phyloP scores from a whole-genome alignment of 768 basidiomycete genomes.

The Inosperma sp. region DNA sequence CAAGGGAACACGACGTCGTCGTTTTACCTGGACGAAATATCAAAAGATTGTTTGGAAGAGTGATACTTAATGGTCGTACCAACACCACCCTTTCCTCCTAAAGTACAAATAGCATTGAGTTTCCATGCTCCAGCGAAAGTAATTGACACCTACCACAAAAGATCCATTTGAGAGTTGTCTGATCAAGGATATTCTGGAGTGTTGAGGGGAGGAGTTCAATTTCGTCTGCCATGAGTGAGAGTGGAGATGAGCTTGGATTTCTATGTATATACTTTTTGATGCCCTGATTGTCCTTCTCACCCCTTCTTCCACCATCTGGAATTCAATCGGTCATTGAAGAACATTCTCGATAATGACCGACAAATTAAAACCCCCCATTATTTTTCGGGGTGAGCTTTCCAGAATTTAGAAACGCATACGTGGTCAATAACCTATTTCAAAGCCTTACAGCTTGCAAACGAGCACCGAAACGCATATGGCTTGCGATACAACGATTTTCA shows the following conservation, averaged over 20 bases:
- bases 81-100: constrained; percentile 98
- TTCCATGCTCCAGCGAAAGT: not conserved
- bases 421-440: constrained; percentile 6
- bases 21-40: too few species aligned
- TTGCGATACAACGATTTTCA: constrained; percentile 84
- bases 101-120: constrained; percentile 13
- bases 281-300: not conserved
- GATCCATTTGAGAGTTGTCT: constrained; percentile 94
- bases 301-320: constrained; percentile 15
- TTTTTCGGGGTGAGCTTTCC: constrained; percentile 35
- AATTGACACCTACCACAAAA: constrained; percentile 76
- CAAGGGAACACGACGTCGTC: constrained; percentile 94
- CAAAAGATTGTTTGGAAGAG: too few species aligned
- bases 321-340: constrained; percentile 8
- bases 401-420: not conserved
- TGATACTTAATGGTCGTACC: too few species aligned
- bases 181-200: constrained; percentile 92
- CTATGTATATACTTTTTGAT: not conserved
- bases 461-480: constrained; percentile 88
- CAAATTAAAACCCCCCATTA: constrained; percentile 17
- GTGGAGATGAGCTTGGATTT: constrained; percentile 1
- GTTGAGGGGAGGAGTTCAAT: constrained; percentile 69
- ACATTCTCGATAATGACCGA: constrained; percentile 28
- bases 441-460: constrained; percentile 84
- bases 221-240: constrained; percentile 43